Conservation (phyloP, 2,329 filamentous ascomycete genomes). For the Apiospora hydei region DNA sequence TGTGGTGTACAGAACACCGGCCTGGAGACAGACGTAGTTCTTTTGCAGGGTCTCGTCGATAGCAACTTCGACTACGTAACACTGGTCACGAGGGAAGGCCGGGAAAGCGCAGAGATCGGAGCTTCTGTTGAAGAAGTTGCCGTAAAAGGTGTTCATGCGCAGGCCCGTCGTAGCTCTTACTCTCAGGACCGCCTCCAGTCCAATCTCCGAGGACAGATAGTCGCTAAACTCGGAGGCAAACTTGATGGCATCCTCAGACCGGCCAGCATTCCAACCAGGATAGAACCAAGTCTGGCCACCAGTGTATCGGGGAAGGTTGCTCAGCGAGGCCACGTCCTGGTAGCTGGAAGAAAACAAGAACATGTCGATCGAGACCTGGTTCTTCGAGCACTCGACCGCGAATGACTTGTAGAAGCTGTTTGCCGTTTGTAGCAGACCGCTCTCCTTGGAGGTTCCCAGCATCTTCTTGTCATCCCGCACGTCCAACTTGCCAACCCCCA, state of each 20-base stretch:
- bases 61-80: constrained; percentile 96
- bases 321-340: constrained; percentile 95
- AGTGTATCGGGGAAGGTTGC: constrained; percentile 94
- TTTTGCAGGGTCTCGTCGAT: constrained; percentile 95
- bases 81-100: constrained; percentile 95
- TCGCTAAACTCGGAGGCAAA: constrained; percentile 97
- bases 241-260: constrained; percentile 95
- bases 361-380: constrained; percentile 98
- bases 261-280: constrained; percentile 93
- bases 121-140: constrained; percentile 99
- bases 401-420: constrained; percentile 99
- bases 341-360: constrained; percentile 96
- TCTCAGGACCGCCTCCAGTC: constrained; percentile 91
- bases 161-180: constrained; percentile 94
- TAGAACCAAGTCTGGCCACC: constrained; percentile 99
- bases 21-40: constrained; percentile 90
- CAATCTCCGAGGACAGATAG: constrained; percentile 95
- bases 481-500: constrained; percentile 88
- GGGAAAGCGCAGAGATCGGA: constrained; percentile 98
- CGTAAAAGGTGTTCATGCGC: constrained; percentile 97
- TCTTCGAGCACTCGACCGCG: constrained; percentile 98
- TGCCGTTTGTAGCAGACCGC: constrained; percentile 82
- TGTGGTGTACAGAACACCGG: constrained; percentile 94
- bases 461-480: constrained; percentile 97
- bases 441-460: constrained; percentile 92